These are phyloP conservation scores for Solanum infundibuliforme DNA, from an alignment of 257 asterid genomes.

Conservation along the genomic window DNA sequence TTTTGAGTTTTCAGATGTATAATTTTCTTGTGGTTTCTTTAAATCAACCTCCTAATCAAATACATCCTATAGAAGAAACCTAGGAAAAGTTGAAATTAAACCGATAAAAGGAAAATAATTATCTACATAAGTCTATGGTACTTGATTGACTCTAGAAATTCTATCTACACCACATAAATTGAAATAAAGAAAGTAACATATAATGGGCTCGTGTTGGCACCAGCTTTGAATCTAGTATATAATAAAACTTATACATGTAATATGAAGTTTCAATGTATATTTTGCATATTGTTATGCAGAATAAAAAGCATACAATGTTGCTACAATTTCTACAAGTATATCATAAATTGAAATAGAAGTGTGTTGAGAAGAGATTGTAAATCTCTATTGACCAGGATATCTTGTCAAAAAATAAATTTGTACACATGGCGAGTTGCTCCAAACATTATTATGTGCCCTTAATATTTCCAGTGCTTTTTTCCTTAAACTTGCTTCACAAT, in stretches of 20 bases:
- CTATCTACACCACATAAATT: neutral
- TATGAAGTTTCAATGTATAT: neutral
- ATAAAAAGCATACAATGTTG: neutral
- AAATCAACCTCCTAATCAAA: neutral
- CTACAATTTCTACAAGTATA: neutral
- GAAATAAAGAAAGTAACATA: no score
- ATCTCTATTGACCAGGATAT: constrained; percentile 14
- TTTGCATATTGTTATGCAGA: neutral
- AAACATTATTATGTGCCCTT: constrained; percentile 54
- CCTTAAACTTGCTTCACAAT: constrained; percentile 50
- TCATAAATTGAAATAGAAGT: neutral
- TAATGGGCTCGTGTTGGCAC: neutral
- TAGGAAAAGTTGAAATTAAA: neutral
- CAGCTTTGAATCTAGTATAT: neutral
- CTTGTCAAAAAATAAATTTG: constrained; percentile 66
- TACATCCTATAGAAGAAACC: neutral
- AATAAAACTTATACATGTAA: neutral
- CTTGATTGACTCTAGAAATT: neutral
- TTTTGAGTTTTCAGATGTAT: neutral
- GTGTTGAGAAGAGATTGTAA: neutral
- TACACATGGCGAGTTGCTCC: constrained; percentile 84
- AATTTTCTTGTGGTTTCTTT: neutral
- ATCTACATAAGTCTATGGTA: neutral
- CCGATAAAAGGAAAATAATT: neutral
- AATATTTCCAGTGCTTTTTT: constrained; percentile 62